Evolutionary conservation across 768 basidiomycete genomes (phyloP).

Genomic region (Stropharia rugosoannulata): DNA sequence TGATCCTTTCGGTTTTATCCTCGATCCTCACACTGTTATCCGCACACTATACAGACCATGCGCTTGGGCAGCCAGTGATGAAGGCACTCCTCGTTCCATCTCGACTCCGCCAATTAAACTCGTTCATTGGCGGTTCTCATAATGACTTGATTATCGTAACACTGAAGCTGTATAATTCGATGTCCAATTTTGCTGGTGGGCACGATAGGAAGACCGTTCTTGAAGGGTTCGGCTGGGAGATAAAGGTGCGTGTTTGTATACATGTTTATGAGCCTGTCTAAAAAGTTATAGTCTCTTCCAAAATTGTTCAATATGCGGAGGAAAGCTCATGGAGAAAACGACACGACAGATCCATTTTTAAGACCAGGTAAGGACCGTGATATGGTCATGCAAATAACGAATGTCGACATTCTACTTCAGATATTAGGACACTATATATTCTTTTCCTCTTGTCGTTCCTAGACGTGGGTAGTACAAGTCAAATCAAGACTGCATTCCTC

Average conservation of each 20-base stretch:
- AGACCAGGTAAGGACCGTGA: slow-evolving; percentile 51
- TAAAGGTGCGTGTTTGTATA: slow-evolving; percentile 47
- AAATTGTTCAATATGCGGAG: slow-evolving; percentile 73
- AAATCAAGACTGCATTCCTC: slow-evolving; percentile 62
- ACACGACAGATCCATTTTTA: slow-evolving; percentile 33
- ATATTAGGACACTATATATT: slow-evolving; percentile 78
- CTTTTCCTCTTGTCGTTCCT: slow-evolving; percentile 76
- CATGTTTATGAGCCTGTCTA: background rate
- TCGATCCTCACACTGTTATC: slow-evolving; percentile 63
- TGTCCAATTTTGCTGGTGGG: slow-evolving; percentile 67
- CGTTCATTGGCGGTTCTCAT: slow-evolving; percentile 59
- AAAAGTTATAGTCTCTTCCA: slow-evolving; percentile 48
- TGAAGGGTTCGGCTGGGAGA: slow-evolving; percentile 78
- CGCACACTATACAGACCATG: slow-evolving; percentile 67
- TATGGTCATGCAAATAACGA: background rate
- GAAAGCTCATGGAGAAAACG: slow-evolving; percentile 44
- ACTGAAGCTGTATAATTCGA: slow-evolving; percentile 58
- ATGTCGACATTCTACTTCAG: slow-evolving; percentile 31
- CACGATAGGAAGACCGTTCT: slow-evolving; percentile 59
- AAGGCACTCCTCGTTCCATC: slow-evolving; percentile 55
- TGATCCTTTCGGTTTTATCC: slow-evolving; percentile 54
- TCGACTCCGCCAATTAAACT: slow-evolving; percentile 56
- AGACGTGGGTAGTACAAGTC: slow-evolving; percentile 40
- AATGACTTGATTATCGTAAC: slow-evolving; percentile 67
- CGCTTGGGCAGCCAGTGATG: slow-evolving; percentile 60